Evolutionary conservation across 2,329 filamentous ascomycete species (phyloP).

Genomic region (Xylaria multiplex): DNA sequence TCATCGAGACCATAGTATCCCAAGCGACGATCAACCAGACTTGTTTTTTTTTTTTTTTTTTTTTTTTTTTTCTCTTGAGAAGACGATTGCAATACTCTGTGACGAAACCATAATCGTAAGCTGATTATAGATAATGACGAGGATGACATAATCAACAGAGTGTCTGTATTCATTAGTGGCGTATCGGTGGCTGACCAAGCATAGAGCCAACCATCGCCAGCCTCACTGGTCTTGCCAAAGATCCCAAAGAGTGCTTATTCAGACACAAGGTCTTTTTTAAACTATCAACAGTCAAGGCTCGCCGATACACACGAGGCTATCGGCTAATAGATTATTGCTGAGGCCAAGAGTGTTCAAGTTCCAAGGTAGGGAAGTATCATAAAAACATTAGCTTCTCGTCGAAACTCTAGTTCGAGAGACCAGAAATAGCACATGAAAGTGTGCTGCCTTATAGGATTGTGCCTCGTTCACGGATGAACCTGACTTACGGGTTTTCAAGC

Average conservation of each 20-base stretch:
- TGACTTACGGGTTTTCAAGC: not conserved
- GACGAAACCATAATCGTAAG: not conserved
- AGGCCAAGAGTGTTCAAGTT: not conserved
- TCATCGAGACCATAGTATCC: not conserved
- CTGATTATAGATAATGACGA: not conserved
- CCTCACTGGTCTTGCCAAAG: not conserved
- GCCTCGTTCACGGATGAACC: not conserved
- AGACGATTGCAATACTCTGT: not conserved
- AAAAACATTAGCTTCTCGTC: not conserved
- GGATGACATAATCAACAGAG: not conserved
- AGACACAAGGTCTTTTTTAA: not conserved
- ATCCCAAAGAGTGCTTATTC: not conserved
- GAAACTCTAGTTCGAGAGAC: not conserved
- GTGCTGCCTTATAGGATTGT: too few species aligned
- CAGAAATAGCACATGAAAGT: not conserved
- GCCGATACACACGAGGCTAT: not conserved
- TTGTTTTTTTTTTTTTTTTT: not conserved
- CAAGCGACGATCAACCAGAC: not conserved
- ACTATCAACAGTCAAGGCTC: not conserved
- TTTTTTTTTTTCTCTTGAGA: not conserved
- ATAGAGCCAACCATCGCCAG: not conserved
- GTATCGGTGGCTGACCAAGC: slow-evolving; percentile 3
- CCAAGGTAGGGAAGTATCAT: not conserved
- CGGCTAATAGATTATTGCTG: not conserved
- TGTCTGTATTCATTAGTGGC: slow-evolving; percentile 1